phyloP scores from a whole-genome alignment of 2,329 filamentous ascomycete genomes.

The Microdochium bolleyi region DNA sequence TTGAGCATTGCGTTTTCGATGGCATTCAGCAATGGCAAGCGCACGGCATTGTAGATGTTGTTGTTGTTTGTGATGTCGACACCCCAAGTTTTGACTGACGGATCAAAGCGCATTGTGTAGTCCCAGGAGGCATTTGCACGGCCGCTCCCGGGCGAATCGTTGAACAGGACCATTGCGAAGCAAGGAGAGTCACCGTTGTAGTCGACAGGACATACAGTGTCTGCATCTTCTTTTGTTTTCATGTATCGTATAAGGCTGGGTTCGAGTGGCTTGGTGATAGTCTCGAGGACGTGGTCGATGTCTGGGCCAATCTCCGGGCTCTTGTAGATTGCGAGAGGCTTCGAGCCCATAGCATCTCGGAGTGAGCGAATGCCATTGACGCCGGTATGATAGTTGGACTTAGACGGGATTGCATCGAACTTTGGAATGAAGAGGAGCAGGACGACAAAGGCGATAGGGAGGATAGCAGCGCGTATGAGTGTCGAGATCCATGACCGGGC shows the following conservation, averaged over 20 bases:
- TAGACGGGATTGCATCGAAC: conserved; percentile 8
- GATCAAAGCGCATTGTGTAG: conserved; percentile 64
- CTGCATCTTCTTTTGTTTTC: conserved; percentile 5
- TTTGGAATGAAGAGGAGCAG: conserved; percentile 17
- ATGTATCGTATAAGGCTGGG: conserved; percentile 6
- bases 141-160: conserved; percentile 59
- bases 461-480: conserved; percentile 13
- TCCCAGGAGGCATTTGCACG: conserved; percentile 46
- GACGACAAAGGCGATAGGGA: conserved; percentile 13
- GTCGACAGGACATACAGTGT: conserved; percentile 15
- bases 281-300: conserved; percentile 12
- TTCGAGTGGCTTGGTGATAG: conserved; percentile 11
- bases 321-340: conserved; percentile 14
- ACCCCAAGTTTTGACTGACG: conserved; percentile 41
- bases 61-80: conserved; percentile 43
- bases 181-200: conserved; percentile 58
- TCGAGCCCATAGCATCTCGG: conserved; percentile 11
- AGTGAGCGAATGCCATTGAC: conserved; percentile 9
- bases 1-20: conserved; percentile 17
- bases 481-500: conserved; percentile 15
- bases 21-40: conserved; percentile 57
- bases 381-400: conserved; percentile 11
- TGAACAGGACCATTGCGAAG: conserved; percentile 65
- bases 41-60: conserved; percentile 60
- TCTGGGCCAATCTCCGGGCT: conserved; percentile 12